Base-by-base conservation (phyloP, 176 grass and related monocot genomes). In the Luzula sylvatica region DNA sequence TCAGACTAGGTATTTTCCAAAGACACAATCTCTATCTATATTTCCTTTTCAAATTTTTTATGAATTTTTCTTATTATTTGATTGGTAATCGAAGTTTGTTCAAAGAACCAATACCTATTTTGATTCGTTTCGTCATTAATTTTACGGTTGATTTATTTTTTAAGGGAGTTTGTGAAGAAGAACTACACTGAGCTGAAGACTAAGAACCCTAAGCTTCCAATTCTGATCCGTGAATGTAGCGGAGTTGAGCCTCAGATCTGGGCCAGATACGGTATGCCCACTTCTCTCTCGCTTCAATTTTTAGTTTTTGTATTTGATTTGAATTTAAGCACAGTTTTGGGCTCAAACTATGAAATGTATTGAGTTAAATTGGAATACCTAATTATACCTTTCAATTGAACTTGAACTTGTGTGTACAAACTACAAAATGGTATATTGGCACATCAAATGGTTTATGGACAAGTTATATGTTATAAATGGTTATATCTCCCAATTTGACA, bases 211-310 rank as follows among this genome's bases (percentile, higher is more conserved):
- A 61, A 83, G 22, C 78, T 90, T 21, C 92, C 92, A 0, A 73
- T 98, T 73, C 77, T 98, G 41, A 76, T 98, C 78, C 85, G 92
- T 44, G 92, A 98, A 80, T 98, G 92, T 74, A 75, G 80, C 23
- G 78, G 92, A 22, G 81, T 96, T 11, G 42, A 86, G 56, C 81
- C 92, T 27, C 85, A 96, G 81, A 72, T 98, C 26, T 98, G 85
- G 92, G 85, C 92, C 12, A 70, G 85, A 68, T 98, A 98, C 47
- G 92, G 92, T 95, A 71, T 18, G 23, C 23, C 3, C 11, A 30
- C 28, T 11, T 2, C 20, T 17, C 6, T 14, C 21, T 13, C 11
- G 2, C 26, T 4, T 29, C n/a, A 11, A 26, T 62, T 63, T 28
- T 16, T 1, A 12, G 13, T 20, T 15, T 21, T 44, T 3, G 17